A percentile compares a stretch with the other conserved stretches of the same genome.
These are phyloP conservation scores for Diaporthe sp. DNA, from an alignment of 2,329 filamentous ascomycete genomes.

Conservation along the genomic window DNA sequence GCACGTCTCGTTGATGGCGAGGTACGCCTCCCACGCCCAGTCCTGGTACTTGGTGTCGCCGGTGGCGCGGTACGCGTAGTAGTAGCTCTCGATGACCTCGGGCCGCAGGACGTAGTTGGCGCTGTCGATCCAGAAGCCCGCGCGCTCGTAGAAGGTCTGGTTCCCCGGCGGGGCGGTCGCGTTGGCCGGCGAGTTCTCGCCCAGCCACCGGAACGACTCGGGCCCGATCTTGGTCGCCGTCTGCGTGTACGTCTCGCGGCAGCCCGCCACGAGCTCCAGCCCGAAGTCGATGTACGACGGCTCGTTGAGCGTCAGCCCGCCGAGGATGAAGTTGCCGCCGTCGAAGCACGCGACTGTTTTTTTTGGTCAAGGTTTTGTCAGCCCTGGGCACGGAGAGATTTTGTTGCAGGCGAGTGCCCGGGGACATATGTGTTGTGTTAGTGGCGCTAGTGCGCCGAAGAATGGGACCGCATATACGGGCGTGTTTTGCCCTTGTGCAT, in stretches of 20 bases:
- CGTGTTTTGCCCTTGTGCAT: slow-evolving; percentile 1
- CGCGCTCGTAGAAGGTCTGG: slow-evolving; percentile 68
- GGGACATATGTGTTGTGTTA: not conserved
- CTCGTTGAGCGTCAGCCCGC: slow-evolving; percentile 74
- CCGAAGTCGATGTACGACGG: slow-evolving; percentile 80
- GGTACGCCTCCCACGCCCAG: slow-evolving; percentile 85
- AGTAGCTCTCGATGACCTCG: slow-evolving; percentile 85
- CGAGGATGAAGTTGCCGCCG: slow-evolving; percentile 87
- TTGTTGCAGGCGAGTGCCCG: not conserved
- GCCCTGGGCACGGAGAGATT: slow-evolving; percentile 29
- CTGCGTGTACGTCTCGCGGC: slow-evolving; percentile 76
- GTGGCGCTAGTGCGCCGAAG: not conserved
- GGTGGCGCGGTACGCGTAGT: slow-evolving; percentile 87
- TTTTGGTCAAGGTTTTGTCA: slow-evolving; percentile 48
- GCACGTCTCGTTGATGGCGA: slow-evolving; percentile 72
- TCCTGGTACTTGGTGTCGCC: slow-evolving; percentile 81
- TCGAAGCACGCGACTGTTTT: slow-evolving; percentile 79
- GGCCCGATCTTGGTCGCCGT: slow-evolving; percentile 82
- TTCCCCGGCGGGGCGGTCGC: slow-evolving; percentile 56
- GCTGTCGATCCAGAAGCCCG: slow-evolving; percentile 78
- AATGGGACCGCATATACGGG: slow-evolving; percentile 1
- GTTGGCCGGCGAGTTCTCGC: slow-evolving; percentile 46
- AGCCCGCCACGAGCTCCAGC: slow-evolving; percentile 75
- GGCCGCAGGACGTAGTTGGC: slow-evolving; percentile 76
- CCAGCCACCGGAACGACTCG: slow-evolving; percentile 74